Conservation (phyloP, 2,329 filamentous ascomycete species). For the Blumeria hordei region DNA sequence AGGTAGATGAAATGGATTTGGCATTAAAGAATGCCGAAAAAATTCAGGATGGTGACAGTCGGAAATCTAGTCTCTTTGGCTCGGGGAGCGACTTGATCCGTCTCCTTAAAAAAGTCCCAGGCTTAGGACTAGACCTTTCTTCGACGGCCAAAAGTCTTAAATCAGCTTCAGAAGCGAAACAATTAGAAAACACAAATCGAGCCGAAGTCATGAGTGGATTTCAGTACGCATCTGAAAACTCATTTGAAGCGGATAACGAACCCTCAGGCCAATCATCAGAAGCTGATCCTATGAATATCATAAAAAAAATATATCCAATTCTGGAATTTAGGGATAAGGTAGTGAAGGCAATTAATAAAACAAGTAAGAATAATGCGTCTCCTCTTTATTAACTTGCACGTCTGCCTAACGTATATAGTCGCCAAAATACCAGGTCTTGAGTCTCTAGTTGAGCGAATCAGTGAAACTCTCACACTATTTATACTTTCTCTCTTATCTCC, state of each 20-base stretch:
- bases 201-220: conserved; percentile 12
- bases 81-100: conserved; percentile 38
- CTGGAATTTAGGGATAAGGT: conserved; percentile 85
- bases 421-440: conserved; percentile 83
- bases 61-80: conserved; percentile 14
- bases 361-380: conserved; percentile 19
- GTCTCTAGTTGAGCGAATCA: conserved; percentile 75
- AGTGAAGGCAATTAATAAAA: conserved; percentile 60
- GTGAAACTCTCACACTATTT: conserved; percentile 78
- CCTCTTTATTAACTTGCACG: background rate
- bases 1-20: conserved; percentile 58
- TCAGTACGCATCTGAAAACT: conserved; percentile 15
- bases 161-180: conserved; percentile 34
- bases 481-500: conserved; percentile 76
- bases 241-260: conserved; percentile 19
- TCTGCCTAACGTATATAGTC: conserved; percentile 16
- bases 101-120: conserved; percentile 53
- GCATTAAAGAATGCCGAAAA: conserved; percentile 45
- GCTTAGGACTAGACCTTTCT: conserved; percentile 38
- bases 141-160: conserved; percentile 39
- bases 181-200: conserved; percentile 27
- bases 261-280: conserved; percentile 51
- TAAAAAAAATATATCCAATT: conserved; percentile 77
- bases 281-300: conserved; percentile 57
- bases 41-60: conserved; percentile 17